phyloP scores from a whole-genome alignment of 352 stramenopile species.

The Albugo candida region DNA sequence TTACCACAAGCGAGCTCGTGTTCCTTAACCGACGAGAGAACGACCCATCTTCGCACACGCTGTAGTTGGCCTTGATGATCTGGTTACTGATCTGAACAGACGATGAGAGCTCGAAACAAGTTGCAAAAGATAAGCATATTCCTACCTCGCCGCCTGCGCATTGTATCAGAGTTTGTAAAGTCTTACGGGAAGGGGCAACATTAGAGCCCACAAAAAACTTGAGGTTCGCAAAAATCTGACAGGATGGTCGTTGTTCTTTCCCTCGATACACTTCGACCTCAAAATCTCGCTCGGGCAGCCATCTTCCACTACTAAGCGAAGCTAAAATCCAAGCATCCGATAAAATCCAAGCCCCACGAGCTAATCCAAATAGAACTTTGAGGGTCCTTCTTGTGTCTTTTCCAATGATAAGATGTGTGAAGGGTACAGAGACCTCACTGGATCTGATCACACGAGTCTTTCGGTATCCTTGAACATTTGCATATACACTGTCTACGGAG shows the following conservation, averaged over 20 bases:
- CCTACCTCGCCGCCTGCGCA: slow-evolving; percentile 51
- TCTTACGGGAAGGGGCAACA: slow-evolving; percentile 46
- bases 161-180: slow-evolving; percentile 52
- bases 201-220: slow-evolving; percentile 60
- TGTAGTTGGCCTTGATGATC: slow-evolving; percentile 38
- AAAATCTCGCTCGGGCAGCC: slow-evolving; percentile 46
- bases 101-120: slow-evolving; percentile 1
- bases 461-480: slow-evolving; percentile 20
- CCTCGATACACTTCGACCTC: slow-evolving; percentile 34
- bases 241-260: slow-evolving; percentile 19
- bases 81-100: slow-evolving; percentile 42
- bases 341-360: slow-evolving; percentile 59
- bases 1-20: slow-evolving; percentile 34
- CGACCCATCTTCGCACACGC: slow-evolving; percentile 42
- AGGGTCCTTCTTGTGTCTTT: slow-evolving; percentile 52
- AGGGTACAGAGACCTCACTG: slow-evolving; percentile 36
- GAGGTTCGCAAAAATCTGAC: slow-evolving; percentile 33
- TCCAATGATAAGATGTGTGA: slow-evolving; percentile 62
- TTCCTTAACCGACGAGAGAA: slow-evolving; percentile 33
- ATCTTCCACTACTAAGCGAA: slow-evolving; percentile 49
- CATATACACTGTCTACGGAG: slow-evolving; percentile 46
- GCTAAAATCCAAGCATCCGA: slow-evolving; percentile 61
- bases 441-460: slow-evolving; percentile 66
- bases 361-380: slow-evolving; percentile 71
- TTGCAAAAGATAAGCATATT: background rate